Base-by-base conservation (phyloP, 176 grass and related monocot species). In the Paspalum vaginatum region DNA sequence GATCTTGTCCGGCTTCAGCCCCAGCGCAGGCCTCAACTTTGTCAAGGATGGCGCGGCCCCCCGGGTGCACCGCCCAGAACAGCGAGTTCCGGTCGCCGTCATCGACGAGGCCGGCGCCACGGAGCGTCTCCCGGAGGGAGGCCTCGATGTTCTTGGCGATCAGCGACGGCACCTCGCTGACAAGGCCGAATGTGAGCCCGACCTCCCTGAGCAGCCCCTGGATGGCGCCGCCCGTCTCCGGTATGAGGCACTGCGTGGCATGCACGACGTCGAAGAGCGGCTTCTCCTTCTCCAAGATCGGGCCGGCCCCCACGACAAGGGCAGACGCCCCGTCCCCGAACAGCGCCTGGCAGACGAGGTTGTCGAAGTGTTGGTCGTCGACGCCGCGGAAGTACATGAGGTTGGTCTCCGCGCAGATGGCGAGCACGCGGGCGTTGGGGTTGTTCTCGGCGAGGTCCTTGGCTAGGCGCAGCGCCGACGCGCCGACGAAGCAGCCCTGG, bases 251-350 rank as follows among this genome's bases (percentile, higher is more conserved):
- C 27, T 87, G 85, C 49, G 20, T 20, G 1, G 85, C 62, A 1
- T 55, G 69, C 14, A 71, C 60, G 55, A 87, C 0, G 5, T 87
- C 64, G 44, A 83, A 87, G n/a, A 75, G 60, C 25, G 71, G 72
- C 40, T 20, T 47, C 85, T 87, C 85, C 1, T 20, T 5, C 9
- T 9, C 20, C 53, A n/a, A n/a, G n/a, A n/a, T n/a, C n/a, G n/a
- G n/a, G 25, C 17, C 52, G n/a, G 79, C 69, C 3, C 79, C 85
- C 18, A 83, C 79, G 44, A 87, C 50, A 44, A 87, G 18, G 41
- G 85, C 79, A 45, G 85, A 79, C 22, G 85, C 70, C 6, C 85
- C 85, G n/a, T 87, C 85, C 18, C 51, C 85, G 21, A 87, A 61
- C 16, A 87, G 61, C 2, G 85, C 68, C 81, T 87, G 85, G 1